These are phyloP conservation scores for Fusarium odoratissimum DNA, from an alignment of 2,329 filamentous ascomycete species.

Conservation along the genomic window DNA sequence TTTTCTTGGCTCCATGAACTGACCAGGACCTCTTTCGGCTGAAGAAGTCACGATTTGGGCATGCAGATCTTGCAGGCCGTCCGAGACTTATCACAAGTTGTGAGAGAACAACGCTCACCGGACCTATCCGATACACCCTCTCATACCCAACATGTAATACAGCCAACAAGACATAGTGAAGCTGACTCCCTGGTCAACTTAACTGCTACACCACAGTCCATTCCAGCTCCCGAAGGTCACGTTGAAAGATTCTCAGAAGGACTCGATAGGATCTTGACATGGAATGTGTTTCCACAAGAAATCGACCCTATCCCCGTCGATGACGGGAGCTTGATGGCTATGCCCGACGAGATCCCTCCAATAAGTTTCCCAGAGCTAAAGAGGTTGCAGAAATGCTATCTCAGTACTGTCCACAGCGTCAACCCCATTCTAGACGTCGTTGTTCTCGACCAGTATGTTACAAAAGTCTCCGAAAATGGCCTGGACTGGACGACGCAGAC, in stretches of 20 bases:
- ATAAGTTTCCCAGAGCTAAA: not conserved
- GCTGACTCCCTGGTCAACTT: not conserved
- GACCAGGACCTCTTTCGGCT: too few species aligned
- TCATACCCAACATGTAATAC: too few species aligned
- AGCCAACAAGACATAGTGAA: not conserved
- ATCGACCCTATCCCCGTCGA: not conserved
- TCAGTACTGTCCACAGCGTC: not conserved
- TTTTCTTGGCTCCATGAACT: too few species aligned
- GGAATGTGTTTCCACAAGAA: not conserved
- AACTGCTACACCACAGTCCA: not conserved
- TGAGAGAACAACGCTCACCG: not conserved
- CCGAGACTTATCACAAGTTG: not conserved
- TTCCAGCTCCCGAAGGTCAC: not conserved
- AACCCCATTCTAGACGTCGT: not conserved
- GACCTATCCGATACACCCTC: not conserved
- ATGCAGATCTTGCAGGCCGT: not conserved
- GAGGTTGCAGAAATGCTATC: not conserved
- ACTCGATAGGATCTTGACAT: not conserved
- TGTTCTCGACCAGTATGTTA: not conserved
- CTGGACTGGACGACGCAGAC: not conserved
- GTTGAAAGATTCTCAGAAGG: not conserved
- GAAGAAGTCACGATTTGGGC: not conserved
- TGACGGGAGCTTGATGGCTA: not conserved
- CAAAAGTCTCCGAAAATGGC: not conserved
- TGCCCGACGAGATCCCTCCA: not conserved